These are phyloP conservation scores for Camellia japonica DNA, from an alignment of 148 eudicot genomes.

Conservation along the genomic window DNA sequence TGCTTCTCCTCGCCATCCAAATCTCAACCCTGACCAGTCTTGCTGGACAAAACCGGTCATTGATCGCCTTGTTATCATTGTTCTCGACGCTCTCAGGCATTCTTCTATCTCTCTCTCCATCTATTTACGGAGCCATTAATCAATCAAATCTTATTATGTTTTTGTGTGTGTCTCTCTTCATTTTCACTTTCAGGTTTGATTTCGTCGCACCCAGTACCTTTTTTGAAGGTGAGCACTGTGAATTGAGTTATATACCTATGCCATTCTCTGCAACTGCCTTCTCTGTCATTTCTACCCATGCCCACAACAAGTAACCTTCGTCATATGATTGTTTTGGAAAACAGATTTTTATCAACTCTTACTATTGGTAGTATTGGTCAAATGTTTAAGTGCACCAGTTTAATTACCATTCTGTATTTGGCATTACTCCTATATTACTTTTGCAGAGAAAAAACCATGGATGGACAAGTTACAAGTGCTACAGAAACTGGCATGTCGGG, in stretches of 20 bases:
- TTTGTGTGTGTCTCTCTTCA: not conserved
- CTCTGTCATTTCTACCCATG: constrained; percentile 2
- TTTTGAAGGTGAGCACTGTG: constrained; percentile 57
- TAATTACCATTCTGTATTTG: not conserved
- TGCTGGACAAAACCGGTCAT: constrained; percentile 85
- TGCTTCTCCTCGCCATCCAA: constrained; percentile 5
- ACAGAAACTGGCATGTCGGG: constrained; percentile 66
- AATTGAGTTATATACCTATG: not conserved
- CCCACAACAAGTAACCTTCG: not conserved
- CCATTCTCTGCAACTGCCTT: not conserved
- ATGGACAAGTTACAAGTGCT: constrained; percentile 83
- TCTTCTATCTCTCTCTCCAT: not conserved
- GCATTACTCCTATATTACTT: not conserved
- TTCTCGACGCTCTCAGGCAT: constrained; percentile 88
- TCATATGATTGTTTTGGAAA: not conserved
- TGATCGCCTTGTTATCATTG: constrained; percentile 72
- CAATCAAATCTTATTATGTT: not conserved
- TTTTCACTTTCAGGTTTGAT: constrained; percentile 57
- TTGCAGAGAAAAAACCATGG: constrained; percentile 88
- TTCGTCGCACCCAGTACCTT: constrained; percentile 94
- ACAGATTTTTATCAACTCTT: not conserved
- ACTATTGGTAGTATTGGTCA: not conserved
- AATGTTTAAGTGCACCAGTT: not conserved
- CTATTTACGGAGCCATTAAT: not conserved
- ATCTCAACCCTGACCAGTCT: constrained; percentile 11